Conservation (phyloP, 768 basidiomycete genomes). For the Podaxis carcinomalis region DNA sequence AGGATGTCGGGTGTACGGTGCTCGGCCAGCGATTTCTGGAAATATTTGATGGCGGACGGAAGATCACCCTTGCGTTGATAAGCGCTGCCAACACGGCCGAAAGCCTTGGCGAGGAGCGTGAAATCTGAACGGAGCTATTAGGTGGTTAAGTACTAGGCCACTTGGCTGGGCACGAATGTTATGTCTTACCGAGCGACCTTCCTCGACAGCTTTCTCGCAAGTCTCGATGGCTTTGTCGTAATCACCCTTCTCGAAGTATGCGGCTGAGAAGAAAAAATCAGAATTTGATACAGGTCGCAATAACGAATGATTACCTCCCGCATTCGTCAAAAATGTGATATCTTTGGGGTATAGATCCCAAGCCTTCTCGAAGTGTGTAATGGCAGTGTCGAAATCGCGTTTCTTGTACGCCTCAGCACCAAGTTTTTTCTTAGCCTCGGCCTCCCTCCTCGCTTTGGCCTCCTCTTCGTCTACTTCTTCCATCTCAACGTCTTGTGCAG, state of each 20-base stretch:
- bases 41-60: slow-evolving; percentile 80
- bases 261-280: slow-evolving; percentile 46
- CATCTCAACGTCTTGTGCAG: slow-evolving; percentile 61
- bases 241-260: slow-evolving; percentile 90
- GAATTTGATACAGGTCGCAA: neutral
- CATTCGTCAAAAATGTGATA: slow-evolving; percentile 88
- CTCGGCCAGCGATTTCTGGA: slow-evolving; percentile 90
- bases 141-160: neutral
- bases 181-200: slow-evolving; percentile 68
- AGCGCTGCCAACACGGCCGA: slow-evolving; percentile 84
- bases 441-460: slow-evolving; percentile 68
- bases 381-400: slow-evolving; percentile 75
- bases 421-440: slow-evolving; percentile 73
- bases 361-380: slow-evolving; percentile 73
- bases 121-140: slow-evolving; percentile 81
- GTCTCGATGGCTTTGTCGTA: slow-evolving; percentile 88
- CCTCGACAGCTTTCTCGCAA: slow-evolving; percentile 95
- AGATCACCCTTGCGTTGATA: slow-evolving; percentile 81
- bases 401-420: slow-evolving; percentile 85
- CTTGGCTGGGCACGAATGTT: neutral
- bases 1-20: slow-evolving; percentile 94
- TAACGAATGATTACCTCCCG: slow-evolving; percentile 52
- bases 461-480: slow-evolving; percentile 67
- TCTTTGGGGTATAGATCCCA: slow-evolving; percentile 96
- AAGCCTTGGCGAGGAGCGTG: slow-evolving; percentile 93